Conservation (phyloP, 139 green algal genomes). For the Micractinium conductrix region DNA sequence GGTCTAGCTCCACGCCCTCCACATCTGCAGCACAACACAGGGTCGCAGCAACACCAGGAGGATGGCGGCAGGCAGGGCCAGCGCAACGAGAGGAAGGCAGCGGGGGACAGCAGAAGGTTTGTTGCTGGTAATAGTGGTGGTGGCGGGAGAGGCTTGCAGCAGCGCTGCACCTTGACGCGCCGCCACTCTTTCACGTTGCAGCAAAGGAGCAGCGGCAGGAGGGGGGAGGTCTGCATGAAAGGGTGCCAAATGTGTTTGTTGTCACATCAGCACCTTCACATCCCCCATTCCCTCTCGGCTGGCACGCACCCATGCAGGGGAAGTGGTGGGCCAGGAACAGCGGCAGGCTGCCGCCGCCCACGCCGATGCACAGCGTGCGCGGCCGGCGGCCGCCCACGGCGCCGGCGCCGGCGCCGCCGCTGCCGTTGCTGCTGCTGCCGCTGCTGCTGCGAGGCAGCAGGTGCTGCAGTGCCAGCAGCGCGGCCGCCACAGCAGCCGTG, state of each 20-base stretch:
- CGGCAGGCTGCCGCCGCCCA: constrained; percentile 66
- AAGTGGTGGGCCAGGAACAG: constrained; percentile 67
- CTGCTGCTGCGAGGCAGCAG: not conserved
- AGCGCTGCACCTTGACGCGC: too few relatives aligned
- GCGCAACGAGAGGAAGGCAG: not conserved
- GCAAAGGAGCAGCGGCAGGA: too few relatives aligned
- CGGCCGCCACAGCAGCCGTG: constrained; percentile 45
- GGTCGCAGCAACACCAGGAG: not conserved
- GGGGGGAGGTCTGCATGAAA: too few relatives aligned
- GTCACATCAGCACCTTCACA: too few relatives aligned
- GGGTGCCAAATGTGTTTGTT: too few relatives aligned
- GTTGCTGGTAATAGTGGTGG: too few relatives aligned
- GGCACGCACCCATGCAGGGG: constrained; percentile 14
- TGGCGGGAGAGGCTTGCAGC: too few relatives aligned
- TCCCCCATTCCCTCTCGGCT: too few relatives aligned
- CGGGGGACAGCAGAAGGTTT: not conserved
- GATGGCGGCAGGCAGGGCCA: not conserved
- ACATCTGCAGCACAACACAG: too few relatives aligned
- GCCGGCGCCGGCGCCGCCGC: not conserved
- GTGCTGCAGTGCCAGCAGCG: constrained; percentile 27
- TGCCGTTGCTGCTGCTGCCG: not conserved
- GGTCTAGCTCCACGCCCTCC: constrained; percentile 67
- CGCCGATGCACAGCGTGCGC: constrained; percentile 58
- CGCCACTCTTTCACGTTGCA: too few relatives aligned
- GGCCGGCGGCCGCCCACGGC: not conserved